Evolutionary conservation across 2,329 filamentous ascomycete species (phyloP), one percentile per base, ranked within the genome.

Genomic region (Colletotrichum musae): DNA sequence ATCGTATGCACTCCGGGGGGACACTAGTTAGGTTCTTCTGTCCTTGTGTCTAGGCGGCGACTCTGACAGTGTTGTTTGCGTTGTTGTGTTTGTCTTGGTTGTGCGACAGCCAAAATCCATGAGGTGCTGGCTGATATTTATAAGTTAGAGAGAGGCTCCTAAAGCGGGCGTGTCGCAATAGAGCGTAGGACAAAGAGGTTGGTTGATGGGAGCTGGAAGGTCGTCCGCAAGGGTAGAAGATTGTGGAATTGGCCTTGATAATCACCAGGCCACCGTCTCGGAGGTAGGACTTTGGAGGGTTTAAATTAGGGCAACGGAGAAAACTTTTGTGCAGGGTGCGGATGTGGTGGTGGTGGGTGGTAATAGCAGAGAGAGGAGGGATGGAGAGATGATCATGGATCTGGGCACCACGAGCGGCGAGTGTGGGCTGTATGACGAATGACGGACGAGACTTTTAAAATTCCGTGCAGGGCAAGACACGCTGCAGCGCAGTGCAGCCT

Each of bases 381-480:
- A 54, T 66, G 43, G 53, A 59, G 57, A 52, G 48, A 36, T 60
- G 52, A 58, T 51, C 51, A 61, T 61, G 57, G 50, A 66, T 39
- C 57, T 53, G 62, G 67, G 52, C 59, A 13, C 48, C 47, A 52
- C 26, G 47, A 36, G 57, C 43, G 21, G 32, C 18, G 48, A 41
- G 32, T 48, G 32, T 45, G 61, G 61, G 56, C 60, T 15, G 41
- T 43, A 43, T 43, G 41, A 43, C 41, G 41, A 43, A 64, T 68
- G 65, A 65, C 65, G 61, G 65, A 69, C 58, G 67, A 70, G 67
- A 70, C 67, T 70, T 70, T 67, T 47, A 58, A 58, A 67, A 70
- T 61, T 41, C 50, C 63, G 41, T 51, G 56, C 57, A 60, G 28
- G 67, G 62, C 62, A 39, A 66, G 67, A 67, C 66, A 60, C 56